These are phyloP conservation scores for Croton setiger DNA, from an alignment of 441 rosid species.

Conservation along the genomic window DNA sequence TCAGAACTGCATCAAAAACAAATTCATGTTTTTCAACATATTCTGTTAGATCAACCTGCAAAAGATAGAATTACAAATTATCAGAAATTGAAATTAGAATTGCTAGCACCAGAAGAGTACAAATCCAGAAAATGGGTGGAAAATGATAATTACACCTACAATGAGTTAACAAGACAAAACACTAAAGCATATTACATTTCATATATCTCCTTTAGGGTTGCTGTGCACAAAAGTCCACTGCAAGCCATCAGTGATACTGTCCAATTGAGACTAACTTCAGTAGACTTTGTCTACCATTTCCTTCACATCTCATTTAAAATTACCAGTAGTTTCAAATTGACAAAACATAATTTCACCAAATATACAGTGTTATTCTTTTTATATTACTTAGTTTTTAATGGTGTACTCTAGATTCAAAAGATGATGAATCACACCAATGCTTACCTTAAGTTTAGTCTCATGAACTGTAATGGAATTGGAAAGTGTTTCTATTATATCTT, in stretches of 20 bases:
- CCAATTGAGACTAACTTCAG: neutral
- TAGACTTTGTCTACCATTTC: neutral
- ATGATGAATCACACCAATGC: conserved; percentile 7
- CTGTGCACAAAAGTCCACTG: neutral
- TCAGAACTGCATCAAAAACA: conserved; percentile 90
- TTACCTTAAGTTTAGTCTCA: conserved; percentile 93
- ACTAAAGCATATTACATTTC: neutral
- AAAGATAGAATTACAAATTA: conserved; percentile 19
- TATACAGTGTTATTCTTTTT: neutral
- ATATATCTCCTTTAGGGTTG: neutral
- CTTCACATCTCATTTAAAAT: conserved; percentile 2
- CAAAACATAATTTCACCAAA: neutral
- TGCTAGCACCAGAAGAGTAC: conserved; percentile 3
- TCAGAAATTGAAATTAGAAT: conserved; percentile 1
- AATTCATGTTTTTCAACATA: conserved; percentile 95
- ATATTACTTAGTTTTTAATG: neutral
- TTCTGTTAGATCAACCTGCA: conserved; percentile 95
- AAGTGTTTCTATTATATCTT: conserved; percentile 82
- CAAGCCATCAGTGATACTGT: neutral
- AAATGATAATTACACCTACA: neutral
- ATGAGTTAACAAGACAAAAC: neutral
- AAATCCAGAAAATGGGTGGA: neutral
- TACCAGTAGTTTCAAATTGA: neutral
- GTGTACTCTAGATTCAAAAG: conserved; percentile 5
- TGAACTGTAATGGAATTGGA: conserved; percentile 79